Evolutionary conservation across 352 stramenopile species (phyloP).

Genomic region (Globisporangium irregulare): DNA sequence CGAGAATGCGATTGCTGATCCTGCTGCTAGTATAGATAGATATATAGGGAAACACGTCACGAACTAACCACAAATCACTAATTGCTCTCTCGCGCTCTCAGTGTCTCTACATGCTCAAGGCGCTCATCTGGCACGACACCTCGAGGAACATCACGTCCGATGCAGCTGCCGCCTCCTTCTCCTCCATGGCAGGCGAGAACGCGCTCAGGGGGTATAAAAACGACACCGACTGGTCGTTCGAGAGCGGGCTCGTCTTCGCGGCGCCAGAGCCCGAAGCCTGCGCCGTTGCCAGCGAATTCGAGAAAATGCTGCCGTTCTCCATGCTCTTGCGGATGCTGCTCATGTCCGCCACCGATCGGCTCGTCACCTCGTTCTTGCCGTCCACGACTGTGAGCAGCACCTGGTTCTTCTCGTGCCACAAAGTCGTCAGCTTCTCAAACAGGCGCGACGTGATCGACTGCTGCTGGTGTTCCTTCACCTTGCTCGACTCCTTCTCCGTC

Average conservation of each 20-base stretch:
- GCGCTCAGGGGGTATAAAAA: slow-evolving; percentile 86
- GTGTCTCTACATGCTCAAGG: slow-evolving; percentile 26
- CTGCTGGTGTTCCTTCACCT: slow-evolving; percentile 17
- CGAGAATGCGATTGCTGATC: neutral
- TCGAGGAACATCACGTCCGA: slow-evolving; percentile 73
- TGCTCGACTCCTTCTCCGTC: slow-evolving; percentile 12
- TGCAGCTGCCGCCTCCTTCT: slow-evolving; percentile 18
- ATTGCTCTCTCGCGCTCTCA: neutral
- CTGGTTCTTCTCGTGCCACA: slow-evolving; percentile 87
- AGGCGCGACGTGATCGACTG: slow-evolving; percentile 61
- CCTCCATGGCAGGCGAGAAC: slow-evolving; percentile 54
- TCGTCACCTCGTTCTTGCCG: slow-evolving; percentile 66
- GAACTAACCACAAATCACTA: slow-evolving; percentile 13
- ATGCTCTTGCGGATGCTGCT: slow-evolving; percentile 74
- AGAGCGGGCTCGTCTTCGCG: slow-evolving; percentile 26
- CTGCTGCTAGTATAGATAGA: slow-evolving; percentile 14
- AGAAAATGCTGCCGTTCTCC: slow-evolving; percentile 63
- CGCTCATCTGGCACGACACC: slow-evolving; percentile 75
- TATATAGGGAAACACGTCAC: slow-evolving; percentile 13
- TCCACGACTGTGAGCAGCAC: slow-evolving; percentile 73
- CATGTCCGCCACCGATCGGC: slow-evolving; percentile 78
- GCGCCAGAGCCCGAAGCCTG: slow-evolving; percentile 2
- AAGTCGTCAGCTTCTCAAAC: slow-evolving; percentile 73
- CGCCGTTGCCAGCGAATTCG: slow-evolving; percentile 36
- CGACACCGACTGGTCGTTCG: slow-evolving; percentile 67